phyloP scores from a whole-genome alignment of 768 basidiomycete genomes.

The Suillus discolor region DNA sequence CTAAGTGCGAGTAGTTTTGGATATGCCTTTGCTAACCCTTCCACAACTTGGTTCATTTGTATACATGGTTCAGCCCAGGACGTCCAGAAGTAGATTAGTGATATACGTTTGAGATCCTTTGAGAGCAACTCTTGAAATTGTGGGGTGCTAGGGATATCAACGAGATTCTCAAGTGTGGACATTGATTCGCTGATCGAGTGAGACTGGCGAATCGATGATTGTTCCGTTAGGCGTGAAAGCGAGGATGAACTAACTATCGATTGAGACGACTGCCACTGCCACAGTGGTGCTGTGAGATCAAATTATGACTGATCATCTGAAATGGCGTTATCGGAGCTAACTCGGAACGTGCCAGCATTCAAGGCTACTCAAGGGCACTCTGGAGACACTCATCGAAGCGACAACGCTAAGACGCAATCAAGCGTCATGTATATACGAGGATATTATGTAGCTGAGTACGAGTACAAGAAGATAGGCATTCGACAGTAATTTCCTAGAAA shows the following conservation, averaged over 20 bases:
- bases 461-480: not conserved
- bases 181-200: slow-evolving; percentile 10
- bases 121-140: slow-evolving; percentile 79
- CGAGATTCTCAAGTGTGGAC: slow-evolving; percentile 39
- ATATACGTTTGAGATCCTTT: slow-evolving; percentile 75
- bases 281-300: not conserved
- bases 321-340: not conserved
- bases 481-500: not conserved
- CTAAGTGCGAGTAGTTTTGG: slow-evolving; percentile 70
- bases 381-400: not conserved
- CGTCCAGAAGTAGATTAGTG: slow-evolving; percentile 94
- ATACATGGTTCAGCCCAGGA: slow-evolving; percentile 90
- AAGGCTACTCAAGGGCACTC: not conserved
- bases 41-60: slow-evolving; percentile 82
- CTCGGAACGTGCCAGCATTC: not conserved
- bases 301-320: slow-evolving; percentile 1
- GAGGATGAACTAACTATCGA: not conserved
- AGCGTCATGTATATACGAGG: not conserved
- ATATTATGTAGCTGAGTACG: not conserved
- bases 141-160: slow-evolving; percentile 57
- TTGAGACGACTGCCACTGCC: not conserved
- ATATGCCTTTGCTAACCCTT: slow-evolving; percentile 74
- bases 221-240: not conserved
- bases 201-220: not conserved
- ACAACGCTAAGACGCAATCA: not conserved